These are phyloP conservation scores for Cryptococcus sp. DNA, from an alignment of 1,284 basidiomycete genomes.

Conservation along the genomic window DNA sequence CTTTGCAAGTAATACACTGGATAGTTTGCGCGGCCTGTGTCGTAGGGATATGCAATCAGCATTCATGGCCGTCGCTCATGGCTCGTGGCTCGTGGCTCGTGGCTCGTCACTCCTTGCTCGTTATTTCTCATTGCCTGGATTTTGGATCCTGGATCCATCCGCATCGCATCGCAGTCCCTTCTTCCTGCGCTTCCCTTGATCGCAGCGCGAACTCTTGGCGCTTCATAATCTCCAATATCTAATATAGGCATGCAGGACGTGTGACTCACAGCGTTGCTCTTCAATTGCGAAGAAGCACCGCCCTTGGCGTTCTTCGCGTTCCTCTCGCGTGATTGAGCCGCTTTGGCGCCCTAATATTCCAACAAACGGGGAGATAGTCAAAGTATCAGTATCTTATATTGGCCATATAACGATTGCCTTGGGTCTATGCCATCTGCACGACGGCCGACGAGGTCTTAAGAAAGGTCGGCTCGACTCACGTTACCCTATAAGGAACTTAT, in stretches of 20 bases:
- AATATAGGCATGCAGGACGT: not conserved
- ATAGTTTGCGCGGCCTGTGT: slow-evolving; percentile 54
- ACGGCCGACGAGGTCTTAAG: not conserved
- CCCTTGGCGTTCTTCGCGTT: slow-evolving; percentile 31
- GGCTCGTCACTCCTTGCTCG: too few relatives aligned
- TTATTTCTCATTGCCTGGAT: too few relatives aligned
- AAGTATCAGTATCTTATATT: not conserved
- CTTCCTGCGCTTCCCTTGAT: not conserved
- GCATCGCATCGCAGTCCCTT: too few relatives aligned
- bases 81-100: too few relatives aligned
- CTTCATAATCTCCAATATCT: not conserved
- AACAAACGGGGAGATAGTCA: not conserved
- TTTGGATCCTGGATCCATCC: too few relatives aligned
- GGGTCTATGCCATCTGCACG: not conserved
- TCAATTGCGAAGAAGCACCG: slow-evolving; percentile 46
- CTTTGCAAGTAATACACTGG: slow-evolving; percentile 56
- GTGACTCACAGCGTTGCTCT: slow-evolving; percentile 48
- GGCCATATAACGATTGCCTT: not conserved
- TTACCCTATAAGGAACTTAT: slow-evolving; percentile 45
- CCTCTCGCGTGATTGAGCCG: slow-evolving; percentile 41
- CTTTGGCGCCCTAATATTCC: slow-evolving; percentile 48
- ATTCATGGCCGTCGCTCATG: slow-evolving; percentile 16
- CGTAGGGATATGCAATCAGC: slow-evolving; percentile 10
- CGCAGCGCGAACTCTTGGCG: not conserved
- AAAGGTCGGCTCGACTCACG: slow-evolving; percentile 35